Evolutionary conservation across 106 monocot genomes (phyloP).

Genomic region (Phalaenopsis equestris): DNA sequence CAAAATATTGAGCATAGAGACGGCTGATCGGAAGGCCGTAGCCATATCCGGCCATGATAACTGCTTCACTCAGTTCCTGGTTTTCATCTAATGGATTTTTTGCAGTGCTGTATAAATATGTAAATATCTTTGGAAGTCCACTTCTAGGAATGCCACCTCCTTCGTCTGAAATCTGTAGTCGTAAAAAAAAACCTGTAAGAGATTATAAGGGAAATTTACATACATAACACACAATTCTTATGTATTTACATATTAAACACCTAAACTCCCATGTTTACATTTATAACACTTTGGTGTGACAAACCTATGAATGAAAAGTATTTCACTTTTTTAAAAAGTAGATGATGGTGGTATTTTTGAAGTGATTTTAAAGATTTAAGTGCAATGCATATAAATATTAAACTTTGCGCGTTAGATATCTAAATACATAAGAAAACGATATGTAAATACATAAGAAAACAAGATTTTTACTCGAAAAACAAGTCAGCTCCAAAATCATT

Average conservation of each 20-base stretch:
- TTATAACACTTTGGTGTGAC: no score
- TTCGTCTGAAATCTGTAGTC: conserved; percentile 84
- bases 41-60: conserved; percentile 96
- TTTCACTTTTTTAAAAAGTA: no score
- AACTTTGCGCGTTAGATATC: no score
- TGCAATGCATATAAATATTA: no score
- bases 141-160: conserved; percentile 98
- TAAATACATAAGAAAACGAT: no score
- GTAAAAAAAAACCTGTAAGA: neutral
- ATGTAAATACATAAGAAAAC: neutral
- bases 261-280: no score
- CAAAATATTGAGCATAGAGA: conserved; percentile 97
- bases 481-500: neutral
- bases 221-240: no score
- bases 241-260: no score
- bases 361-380: no score
- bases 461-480: neutral
- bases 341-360: no score
- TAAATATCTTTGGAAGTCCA: conserved; percentile 90
- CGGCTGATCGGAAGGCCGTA: conserved; percentile 96
- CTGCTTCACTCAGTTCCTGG: conserved; percentile 28
- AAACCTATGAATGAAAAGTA: no score
- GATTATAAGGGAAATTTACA: neutral
- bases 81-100: conserved; percentile 63
- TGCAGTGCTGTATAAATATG: conserved; percentile 93